These are phyloP conservation scores for Cardiospermum halicacabum DNA, from an alignment of 345 rosid genomes.

Conservation along the genomic window DNA sequence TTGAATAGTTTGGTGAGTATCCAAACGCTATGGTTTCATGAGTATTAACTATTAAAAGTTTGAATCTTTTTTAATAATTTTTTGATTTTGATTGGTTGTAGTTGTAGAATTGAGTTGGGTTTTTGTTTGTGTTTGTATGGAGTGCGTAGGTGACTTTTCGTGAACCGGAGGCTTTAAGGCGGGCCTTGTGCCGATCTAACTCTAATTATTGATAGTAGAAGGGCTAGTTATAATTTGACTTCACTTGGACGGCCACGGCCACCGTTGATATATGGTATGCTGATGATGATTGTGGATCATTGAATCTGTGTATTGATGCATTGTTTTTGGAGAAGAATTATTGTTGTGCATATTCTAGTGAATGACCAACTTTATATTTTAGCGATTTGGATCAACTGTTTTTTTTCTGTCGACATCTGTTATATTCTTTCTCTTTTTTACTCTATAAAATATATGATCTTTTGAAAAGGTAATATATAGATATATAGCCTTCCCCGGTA, in stretches of 20 bases:
- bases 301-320: background rate
- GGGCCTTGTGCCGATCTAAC: conserved; percentile 86
- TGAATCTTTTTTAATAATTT: background rate
- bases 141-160: conserved; percentile 93
- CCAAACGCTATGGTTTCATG: conserved; percentile 99
- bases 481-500: background rate
- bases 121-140: conserved; percentile 49
- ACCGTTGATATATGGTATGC: conserved; percentile 50
- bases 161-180: conserved; percentile 91
- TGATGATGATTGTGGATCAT: conserved; percentile 4
- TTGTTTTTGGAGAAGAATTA: background rate
- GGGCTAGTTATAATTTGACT: conserved; percentile 94
- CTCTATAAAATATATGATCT: conserved; percentile 4
- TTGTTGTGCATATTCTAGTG: background rate
- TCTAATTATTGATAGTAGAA: conserved; percentile 88
- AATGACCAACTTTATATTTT: background rate
- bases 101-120: conserved; percentile 37
- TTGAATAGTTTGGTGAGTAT: conserved; percentile 83
- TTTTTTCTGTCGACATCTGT: background rate
- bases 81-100: background rate
- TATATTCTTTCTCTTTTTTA: background rate
- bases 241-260: conserved; percentile 81
- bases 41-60: conserved; percentile 29
- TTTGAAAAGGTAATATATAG: background rate
- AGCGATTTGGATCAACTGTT: background rate